phyloP scores from a whole-genome alignment of 176 grass and related monocot species.

The Phragmites australis region DNA sequence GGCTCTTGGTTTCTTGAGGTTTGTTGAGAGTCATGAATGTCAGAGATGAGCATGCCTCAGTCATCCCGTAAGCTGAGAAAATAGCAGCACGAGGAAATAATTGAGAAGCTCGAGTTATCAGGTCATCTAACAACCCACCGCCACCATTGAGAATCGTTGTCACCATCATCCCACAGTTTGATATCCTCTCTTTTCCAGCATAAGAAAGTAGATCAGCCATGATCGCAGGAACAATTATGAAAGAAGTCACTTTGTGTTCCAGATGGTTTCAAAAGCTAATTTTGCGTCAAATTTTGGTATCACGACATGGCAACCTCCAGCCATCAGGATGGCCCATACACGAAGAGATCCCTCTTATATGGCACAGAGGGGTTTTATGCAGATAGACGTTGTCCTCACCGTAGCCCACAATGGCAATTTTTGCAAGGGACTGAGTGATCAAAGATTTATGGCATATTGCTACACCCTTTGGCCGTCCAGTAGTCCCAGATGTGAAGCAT shows the following conservation, averaged over 20 bases:
- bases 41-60: conserved; percentile 86
- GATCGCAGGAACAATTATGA: conserved; percentile 86
- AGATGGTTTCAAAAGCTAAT: conserved; percentile 50
- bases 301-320: conserved; percentile 69
- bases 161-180: conserved; percentile 34
- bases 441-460: conserved; percentile 83
- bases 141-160: conserved; percentile 85
- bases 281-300: conserved; percentile 74
- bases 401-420: conserved; percentile 84
- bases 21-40: conserved; percentile 66
- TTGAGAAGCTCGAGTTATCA: conserved; percentile 43
- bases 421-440: conserved; percentile 83
- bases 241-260: conserved; percentile 68
- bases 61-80: conserved; percentile 97
- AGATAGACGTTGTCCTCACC: conserved; percentile 88
- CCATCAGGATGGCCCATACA: conserved; percentile 74
- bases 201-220: conserved; percentile 77
- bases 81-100: conserved; percentile 68
- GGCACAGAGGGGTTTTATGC: conserved; percentile 74
- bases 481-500: conserved; percentile 97
- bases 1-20: conserved; percentile 24
- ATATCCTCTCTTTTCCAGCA: conserved; percentile 46
- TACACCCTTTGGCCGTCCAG: conserved; percentile 76
- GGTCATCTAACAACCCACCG: conserved; percentile 56
- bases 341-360: conserved; percentile 91